Base-by-base conservation (phyloP, 202 grass and related monocot genomes). In the Zoysia matrella region DNA sequence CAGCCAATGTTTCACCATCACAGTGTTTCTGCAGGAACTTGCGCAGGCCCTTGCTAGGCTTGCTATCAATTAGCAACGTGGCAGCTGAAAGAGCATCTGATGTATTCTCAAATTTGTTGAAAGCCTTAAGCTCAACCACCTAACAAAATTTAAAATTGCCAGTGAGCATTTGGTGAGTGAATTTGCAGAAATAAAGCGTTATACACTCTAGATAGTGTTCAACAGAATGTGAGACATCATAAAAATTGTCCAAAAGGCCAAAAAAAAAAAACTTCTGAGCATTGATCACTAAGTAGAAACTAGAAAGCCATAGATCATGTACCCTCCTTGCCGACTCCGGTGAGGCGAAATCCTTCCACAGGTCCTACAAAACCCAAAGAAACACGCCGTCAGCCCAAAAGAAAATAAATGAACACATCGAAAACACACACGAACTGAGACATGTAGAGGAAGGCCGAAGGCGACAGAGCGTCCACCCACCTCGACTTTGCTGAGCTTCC, bases 71-170 rank as follows among this genome's bases (percentile, higher is more conserved):
- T 60, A 97, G 60, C 52, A 94, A 74, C 47, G 94, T 97, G 3
- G 89, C 82, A 0, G 91, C 85, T 63, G 89, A 89, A 65, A 97
- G 75, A 67, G 94, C 91, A 41, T 97, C 91, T 1, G 91, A 90
- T 6, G 91, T 94, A 51, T 92, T 94, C 83, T 97, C 91, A 48
- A 97, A 97, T 80, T 97, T 94, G 73, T 65, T 90, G 65, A 97
- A 97, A 76, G 91, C 89, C 91, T 97, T 86, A 42, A 97, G 83
- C 80, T 97, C 89, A 62, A 97, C 94, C 48, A 97, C 91, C 94
- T 97, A 64, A 84, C 6, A 86, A 69, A 64, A 75, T 63, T 9
- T 7, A 86, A 5, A n/a, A 48, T 41, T 64, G 42, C 12, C 47
- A 74, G 79, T 60, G 11, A 82, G 60, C 6, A 9, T 45, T 18